Base-by-base conservation (phyloP, 2,329 filamentous ascomycete species). In the Sordariomycetes sp. region DNA sequence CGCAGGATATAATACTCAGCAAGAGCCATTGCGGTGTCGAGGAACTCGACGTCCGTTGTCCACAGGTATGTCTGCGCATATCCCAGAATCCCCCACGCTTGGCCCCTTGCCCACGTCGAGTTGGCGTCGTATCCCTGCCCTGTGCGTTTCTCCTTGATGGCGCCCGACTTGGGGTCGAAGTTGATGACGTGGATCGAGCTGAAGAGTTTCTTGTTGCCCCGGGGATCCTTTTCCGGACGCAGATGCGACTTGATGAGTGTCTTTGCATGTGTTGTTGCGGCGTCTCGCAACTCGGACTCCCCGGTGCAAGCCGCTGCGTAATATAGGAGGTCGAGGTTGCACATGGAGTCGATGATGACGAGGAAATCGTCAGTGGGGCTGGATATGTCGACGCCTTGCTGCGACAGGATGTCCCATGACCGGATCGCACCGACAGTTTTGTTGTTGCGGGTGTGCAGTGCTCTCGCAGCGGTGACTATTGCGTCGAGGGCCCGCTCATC, bases 21-120 rank as follows among this genome's bases (percentile, higher is more conserved):
- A 35, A 79, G 67, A 1, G 70, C 71, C 3, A 73, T 71, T 0
- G 79, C 73, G 0, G 76, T 75, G 0, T 74, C 64, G 0, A 79
- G 66, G 55, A 79, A 80, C 1, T 68, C 68, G 0, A 59, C 24
- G 1, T 78, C 72, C 12, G 72, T 72, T 0, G 78, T 79, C 75
- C 76, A 79, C 37, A 65, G 64, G 58, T 76, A 79, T 0, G 76
- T 74, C 60, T 79, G 77, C 0, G 77, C 71, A 55, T 78, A 80
- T 0, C 78, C 78, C 20, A 78, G 66, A 16, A 80, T 75, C 0
- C 70, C 72, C 78, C 78, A 81, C 0, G 76, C 76, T 58, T 81
- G 78, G 1, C 78, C 78, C 16, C 78, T 71, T 3, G 74, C 71
- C 78, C 78, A 81, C 0, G 76, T 79, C 0, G 76, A 79, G 22